Percentiles rank a stretch among this genome's conserved stretches.
Evolutionary conservation across 768 basidiomycete species (phyloP).

Genomic region (Phaeotremella skinneri): DNA sequence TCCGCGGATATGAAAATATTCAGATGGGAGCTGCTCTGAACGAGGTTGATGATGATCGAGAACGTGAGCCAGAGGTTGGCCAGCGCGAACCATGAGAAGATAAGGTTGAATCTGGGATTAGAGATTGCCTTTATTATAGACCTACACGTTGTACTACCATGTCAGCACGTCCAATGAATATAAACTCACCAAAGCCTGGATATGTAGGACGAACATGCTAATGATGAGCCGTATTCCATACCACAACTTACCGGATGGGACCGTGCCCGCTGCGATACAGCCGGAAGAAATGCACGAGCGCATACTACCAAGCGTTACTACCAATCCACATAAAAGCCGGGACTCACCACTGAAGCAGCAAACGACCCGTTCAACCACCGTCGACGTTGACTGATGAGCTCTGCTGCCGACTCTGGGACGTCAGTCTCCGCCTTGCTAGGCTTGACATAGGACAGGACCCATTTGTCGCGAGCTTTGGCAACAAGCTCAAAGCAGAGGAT

Average conservation of each 20-base stretch:
- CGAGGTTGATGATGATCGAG: constrained; percentile 86
- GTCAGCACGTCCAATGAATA: neutral
- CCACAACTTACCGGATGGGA: constrained; percentile 58
- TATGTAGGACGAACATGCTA: constrained; percentile 92
- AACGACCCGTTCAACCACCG: constrained; percentile 97
- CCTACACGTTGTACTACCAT: constrained; percentile 33
- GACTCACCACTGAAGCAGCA: constrained; percentile 78
- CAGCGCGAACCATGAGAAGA: constrained; percentile 91
- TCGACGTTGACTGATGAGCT: constrained; percentile 90
- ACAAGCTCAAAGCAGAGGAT: constrained; percentile 97
- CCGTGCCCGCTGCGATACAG: constrained; percentile 84
- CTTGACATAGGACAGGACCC: constrained; percentile 91
- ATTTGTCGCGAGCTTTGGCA: constrained; percentile 78
- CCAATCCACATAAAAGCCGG: neutral
- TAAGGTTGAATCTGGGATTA: constrained; percentile 64
- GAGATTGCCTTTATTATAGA: constrained; percentile 3
- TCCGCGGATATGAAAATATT: constrained; percentile 68
- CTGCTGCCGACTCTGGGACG: constrained; percentile 77
- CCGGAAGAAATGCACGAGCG: constrained; percentile 86
- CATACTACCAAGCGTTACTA: constrained; percentile 49
- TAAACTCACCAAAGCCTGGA: constrained; percentile 76
- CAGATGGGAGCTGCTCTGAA: constrained; percentile 54
- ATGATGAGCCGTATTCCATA: neutral
- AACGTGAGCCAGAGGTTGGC: constrained; percentile 96
- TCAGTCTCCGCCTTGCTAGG: constrained; percentile 94